phyloP scores from a whole-genome alignment of 2,329 filamentous ascomycete species.

The Ophiostoma montium region DNA sequence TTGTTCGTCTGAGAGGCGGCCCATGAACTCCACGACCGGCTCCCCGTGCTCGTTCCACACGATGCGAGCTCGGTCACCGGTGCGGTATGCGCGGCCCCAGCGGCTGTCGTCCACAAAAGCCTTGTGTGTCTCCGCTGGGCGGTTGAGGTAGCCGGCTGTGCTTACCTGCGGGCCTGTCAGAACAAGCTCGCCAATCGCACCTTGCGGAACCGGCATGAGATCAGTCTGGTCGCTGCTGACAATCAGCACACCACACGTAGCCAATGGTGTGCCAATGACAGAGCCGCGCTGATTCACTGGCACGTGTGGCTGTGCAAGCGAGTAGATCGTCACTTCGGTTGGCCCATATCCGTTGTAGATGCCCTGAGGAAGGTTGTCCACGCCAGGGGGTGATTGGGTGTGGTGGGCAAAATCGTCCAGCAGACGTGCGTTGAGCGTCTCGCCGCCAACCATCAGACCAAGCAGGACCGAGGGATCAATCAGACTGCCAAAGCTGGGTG shows the following conservation, averaged over 20 bases:
- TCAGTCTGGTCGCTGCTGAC: slow-evolving; percentile 9
- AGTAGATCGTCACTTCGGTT: slow-evolving; percentile 17
- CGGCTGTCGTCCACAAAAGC: slow-evolving; percentile 4
- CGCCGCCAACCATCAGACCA: slow-evolving; percentile 22
- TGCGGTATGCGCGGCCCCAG: slow-evolving; percentile 11
- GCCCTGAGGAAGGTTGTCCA: not conserved
- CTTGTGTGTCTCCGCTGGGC: slow-evolving; percentile 32
- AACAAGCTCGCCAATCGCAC: slow-evolving; percentile 13
- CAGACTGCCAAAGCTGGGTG: slow-evolving; percentile 23
- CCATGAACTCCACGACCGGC: slow-evolving; percentile 33
- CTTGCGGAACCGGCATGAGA: slow-evolving; percentile 9
- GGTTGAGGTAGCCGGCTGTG: slow-evolving; percentile 36
- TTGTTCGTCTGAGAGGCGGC: slow-evolving; percentile 41
- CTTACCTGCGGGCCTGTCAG: slow-evolving; percentile 13
- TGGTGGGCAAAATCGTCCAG: no score
- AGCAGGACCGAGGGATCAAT: slow-evolving; percentile 18
- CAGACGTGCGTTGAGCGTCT: no score
- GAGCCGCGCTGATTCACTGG: slow-evolving; percentile 18
- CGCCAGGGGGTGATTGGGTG: no score
- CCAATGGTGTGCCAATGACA: slow-evolving; percentile 22
- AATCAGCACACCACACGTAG: slow-evolving; percentile 22
- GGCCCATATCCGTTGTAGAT: slow-evolving; percentile 18
- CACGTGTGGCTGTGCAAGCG: slow-evolving; percentile 10
- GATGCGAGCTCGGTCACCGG: slow-evolving; percentile 13
- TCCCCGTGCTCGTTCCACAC: slow-evolving; percentile 12